Conservation (phyloP, 345 rosid genomes). For the Eucalyptus victrix region DNA sequence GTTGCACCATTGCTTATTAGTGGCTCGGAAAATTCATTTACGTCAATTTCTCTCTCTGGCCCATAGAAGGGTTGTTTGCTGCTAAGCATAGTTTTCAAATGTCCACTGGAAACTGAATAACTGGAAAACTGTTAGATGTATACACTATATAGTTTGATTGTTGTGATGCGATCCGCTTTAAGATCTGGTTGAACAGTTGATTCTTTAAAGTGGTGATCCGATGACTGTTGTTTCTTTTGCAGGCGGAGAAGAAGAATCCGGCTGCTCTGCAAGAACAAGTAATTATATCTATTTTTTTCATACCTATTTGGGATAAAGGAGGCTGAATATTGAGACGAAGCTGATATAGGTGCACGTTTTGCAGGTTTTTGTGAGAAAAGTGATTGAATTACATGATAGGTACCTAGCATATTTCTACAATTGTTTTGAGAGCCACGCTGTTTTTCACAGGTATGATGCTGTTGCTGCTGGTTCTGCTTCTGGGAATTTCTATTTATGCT, state of each 20-base stretch:
- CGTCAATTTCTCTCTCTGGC: not conserved
- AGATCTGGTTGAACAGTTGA: not conserved
- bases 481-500: not conserved
- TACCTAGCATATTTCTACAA: slow-evolving; percentile 54
- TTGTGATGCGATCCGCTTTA: not conserved
- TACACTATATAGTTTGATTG: not conserved
- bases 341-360: not conserved
- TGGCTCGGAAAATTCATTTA: not conserved
- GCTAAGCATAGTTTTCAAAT: not conserved
- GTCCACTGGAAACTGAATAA: not conserved
- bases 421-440: slow-evolving; percentile 61
- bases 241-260: slow-evolving; percentile 11
- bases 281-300: not conserved
- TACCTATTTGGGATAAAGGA: not conserved
- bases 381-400: slow-evolving; percentile 70
- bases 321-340: not conserved
- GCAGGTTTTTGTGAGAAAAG: slow-evolving; percentile 67
- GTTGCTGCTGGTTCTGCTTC: not conserved
- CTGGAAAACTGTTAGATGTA: not conserved
- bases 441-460: slow-evolving; percentile 46
- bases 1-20: not conserved
- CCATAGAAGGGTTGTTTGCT: not conserved
- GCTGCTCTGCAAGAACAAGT: slow-evolving; percentile 41
- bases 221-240: not conserved
- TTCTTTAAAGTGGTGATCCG: not conserved